These are phyloP conservation scores for Lactarius trivialis DNA, from an alignment of 768 basidiomycete genomes.

Conservation along the genomic window DNA sequence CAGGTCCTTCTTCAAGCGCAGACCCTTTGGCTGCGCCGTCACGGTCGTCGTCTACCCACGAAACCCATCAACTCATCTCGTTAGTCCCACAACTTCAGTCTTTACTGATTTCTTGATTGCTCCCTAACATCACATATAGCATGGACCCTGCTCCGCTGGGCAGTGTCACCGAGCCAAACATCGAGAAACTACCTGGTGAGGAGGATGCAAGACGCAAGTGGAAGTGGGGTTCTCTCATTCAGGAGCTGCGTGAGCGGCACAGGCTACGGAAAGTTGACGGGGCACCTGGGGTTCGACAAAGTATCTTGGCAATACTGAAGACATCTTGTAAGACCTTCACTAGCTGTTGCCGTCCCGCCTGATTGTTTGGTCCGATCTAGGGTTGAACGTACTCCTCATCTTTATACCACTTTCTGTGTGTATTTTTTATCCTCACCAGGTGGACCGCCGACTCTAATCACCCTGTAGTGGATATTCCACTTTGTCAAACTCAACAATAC, in stretches of 20 bases:
- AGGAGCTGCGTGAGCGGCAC: not conserved
- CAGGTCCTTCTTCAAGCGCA: conserved; percentile 6
- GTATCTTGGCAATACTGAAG: conserved; percentile 47
- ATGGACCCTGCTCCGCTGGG: not conserved
- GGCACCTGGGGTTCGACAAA: conserved; percentile 40
- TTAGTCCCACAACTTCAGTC: not conserved
- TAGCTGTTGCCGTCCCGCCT: not conserved
- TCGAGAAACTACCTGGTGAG: not conserved
- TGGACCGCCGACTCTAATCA: conserved; percentile 1
- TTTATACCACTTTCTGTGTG: conserved; percentile 68
- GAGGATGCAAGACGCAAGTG: not conserved
- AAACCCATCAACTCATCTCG: conserved; percentile 4
- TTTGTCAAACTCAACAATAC: conserved; percentile 51
- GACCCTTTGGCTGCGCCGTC: not conserved
- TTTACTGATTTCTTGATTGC: not conserved
- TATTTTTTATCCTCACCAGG: conserved; percentile 2
- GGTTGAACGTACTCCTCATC: conserved; percentile 62
- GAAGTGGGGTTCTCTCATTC: not conserved
- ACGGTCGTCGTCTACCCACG: not conserved
- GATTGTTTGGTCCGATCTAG: conserved; percentile 31
- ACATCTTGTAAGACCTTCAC: conserved; percentile 46
- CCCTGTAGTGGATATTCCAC: conserved; percentile 61
- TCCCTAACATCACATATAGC: not conserved
- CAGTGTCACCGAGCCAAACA: no score
- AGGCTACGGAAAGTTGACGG: conserved; percentile 30